phyloP scores from a whole-genome alignment of 2,329 filamentous ascomycete genomes.

The Dryadomyces sulphureus region DNA sequence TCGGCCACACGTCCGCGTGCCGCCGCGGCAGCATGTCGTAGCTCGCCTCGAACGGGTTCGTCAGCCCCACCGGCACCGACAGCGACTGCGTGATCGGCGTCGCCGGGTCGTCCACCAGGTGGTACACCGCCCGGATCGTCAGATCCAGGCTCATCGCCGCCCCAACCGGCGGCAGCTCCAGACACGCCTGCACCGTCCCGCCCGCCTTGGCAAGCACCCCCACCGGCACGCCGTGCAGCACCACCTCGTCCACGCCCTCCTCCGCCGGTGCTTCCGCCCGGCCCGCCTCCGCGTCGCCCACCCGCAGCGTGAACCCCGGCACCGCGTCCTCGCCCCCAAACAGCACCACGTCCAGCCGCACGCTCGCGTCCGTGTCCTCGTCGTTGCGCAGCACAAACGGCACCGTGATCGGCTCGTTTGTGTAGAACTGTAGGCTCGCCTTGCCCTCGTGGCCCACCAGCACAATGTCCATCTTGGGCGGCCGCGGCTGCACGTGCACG shows the following conservation, averaged over 20 bases:
- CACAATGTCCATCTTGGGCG: slow-evolving; percentile 77
- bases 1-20: slow-evolving; percentile 70
- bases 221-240: slow-evolving; percentile 25
- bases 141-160: slow-evolving; percentile 47
- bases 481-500: slow-evolving; percentile 69
- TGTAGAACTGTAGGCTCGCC: slow-evolving; percentile 52
- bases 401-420: slow-evolving; percentile 60
- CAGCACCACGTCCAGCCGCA: slow-evolving; percentile 54
- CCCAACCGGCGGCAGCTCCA: slow-evolving; percentile 35
- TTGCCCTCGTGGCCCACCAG: not conserved
- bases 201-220: slow-evolving; percentile 31
- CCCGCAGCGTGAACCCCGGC: slow-evolving; percentile 27
- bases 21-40: slow-evolving; percentile 75
- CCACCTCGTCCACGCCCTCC: slow-evolving; percentile 22
- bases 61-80: slow-evolving; percentile 54
- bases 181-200: slow-evolving; percentile 24
- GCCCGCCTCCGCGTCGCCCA: slow-evolving; percentile 12
- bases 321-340: slow-evolving; percentile 35
- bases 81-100: slow-evolving; percentile 49
- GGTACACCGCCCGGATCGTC: slow-evolving; percentile 61
- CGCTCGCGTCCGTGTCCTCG: slow-evolving; percentile 65
- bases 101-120: slow-evolving; percentile 51
- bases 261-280: slow-evolving; percentile 7
- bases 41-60: slow-evolving; percentile 79
- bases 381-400: slow-evolving; percentile 61